These are phyloP conservation scores for Byssothecium circinans DNA, from an alignment of 2,329 filamentous ascomycete species.

Conservation along the genomic window DNA sequence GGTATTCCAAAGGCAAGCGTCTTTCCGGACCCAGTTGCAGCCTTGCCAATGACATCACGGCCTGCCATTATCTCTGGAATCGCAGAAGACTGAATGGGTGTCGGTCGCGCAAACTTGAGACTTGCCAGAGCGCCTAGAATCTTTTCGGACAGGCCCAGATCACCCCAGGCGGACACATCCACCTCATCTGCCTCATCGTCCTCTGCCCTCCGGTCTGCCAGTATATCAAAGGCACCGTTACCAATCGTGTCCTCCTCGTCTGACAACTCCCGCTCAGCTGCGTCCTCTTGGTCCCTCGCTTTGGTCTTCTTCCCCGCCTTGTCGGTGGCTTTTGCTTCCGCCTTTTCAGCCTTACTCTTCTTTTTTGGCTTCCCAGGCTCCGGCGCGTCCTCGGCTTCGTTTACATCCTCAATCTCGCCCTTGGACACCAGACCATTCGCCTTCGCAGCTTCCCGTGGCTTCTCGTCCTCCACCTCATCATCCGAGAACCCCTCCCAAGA, in stretches of 20 bases:
- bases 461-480: conserved; percentile 9
- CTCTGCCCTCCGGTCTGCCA: conserved; percentile 55
- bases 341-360: conserved; percentile 28
- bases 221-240: conserved; percentile 55
- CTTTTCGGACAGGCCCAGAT: conserved; percentile 70
- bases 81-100: conserved; percentile 73
- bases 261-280: conserved; percentile 29
- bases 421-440: background rate
- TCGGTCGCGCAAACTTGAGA: conserved; percentile 79
- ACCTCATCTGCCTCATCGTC: conserved; percentile 61
- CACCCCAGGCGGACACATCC: conserved; percentile 78
- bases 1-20: conserved; percentile 94
- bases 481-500: conserved; percentile 36
- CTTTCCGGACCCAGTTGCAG: conserved; percentile 94
- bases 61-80: conserved; percentile 83
- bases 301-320: conserved; percentile 9
- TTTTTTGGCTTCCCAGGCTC: conserved; percentile 20
- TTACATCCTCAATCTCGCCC: conserved; percentile 6
- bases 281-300: conserved; percentile 11
- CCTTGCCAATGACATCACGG: conserved; percentile 92
- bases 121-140: conserved; percentile 74
- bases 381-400: conserved; percentile 6
- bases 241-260: conserved; percentile 27
- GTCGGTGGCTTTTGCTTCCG: background rate
- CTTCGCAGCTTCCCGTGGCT: conserved; percentile 48